These are phyloP conservation scores for Neurospora sp. DNA, from an alignment of 495 filamentous ascomycete species.

Conservation along the genomic window DNA sequence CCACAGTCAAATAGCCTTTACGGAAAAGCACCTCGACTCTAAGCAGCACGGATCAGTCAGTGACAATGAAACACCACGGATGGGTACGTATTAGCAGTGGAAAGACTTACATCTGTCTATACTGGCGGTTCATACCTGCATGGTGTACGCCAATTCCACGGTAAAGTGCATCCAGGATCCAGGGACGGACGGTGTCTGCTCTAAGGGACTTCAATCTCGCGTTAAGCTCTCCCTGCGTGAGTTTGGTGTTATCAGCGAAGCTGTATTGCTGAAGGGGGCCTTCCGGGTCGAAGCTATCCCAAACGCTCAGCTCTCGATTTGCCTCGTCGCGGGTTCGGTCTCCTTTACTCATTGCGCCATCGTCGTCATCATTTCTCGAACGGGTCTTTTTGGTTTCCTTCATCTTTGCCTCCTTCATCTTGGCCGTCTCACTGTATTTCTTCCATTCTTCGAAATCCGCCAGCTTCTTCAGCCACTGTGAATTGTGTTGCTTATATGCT, in stretches of 20 bases:
- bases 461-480: slow-evolving; percentile 50
- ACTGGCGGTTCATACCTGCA: slow-evolving; percentile 66
- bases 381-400: slow-evolving; percentile 31
- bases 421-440: slow-evolving; percentile 24
- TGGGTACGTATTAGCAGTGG: neutral
- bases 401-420: slow-evolving; percentile 22
- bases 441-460: slow-evolving; percentile 43
- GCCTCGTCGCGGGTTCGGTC: slow-evolving; percentile 16
- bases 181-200: slow-evolving; percentile 33
- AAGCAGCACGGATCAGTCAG: slow-evolving; percentile 15
- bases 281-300: slow-evolving; percentile 54
- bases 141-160: slow-evolving; percentile 70
- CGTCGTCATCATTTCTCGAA: slow-evolving; percentile 1
- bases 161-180: slow-evolving; percentile 43
- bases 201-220: slow-evolving; percentile 35
- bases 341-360: slow-evolving; percentile 21
- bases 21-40: slow-evolving; percentile 64
- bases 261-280: slow-evolving; percentile 51
- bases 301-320: slow-evolving; percentile 41
- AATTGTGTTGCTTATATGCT: slow-evolving; percentile 43
- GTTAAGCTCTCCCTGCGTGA: slow-evolving; percentile 42
- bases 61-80: neutral
- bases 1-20: slow-evolving; percentile 59
- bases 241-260: slow-evolving; percentile 51
- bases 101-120: slow-evolving; percentile 43